A percentile compares a stretch with the other conserved stretches of the same genome.
These are phyloP conservation scores for Babesia ovis DNA, from an alignment of 169 alveolate genomes.

Conservation along the genomic window DNA sequence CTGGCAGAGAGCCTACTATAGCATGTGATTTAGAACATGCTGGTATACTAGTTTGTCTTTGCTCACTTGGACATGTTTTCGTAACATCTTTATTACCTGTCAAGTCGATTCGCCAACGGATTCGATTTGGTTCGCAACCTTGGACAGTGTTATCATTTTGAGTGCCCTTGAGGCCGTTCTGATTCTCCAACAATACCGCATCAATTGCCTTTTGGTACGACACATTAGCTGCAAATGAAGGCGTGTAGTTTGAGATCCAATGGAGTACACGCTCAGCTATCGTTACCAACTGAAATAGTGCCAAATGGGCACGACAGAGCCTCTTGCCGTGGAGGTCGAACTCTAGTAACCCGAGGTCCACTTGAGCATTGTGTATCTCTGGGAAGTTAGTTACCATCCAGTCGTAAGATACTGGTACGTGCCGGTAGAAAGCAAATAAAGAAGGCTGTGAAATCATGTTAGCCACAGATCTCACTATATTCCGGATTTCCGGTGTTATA, in stretches of 20 bases:
- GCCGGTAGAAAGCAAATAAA: neutral
- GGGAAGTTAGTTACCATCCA: conserved; percentile 3
- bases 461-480: neutral
- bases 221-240: no score
- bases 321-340: neutral
- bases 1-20: neutral
- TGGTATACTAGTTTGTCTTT: neutral
- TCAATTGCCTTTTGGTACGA: neutral
- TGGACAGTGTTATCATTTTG: no score
- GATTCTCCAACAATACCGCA: neutral
- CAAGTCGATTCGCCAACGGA: neutral
- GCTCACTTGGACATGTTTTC: neutral
- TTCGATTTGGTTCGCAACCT: no score
- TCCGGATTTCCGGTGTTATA: neutral
- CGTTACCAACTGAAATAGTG: neutral
- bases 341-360: conserved; percentile 1
- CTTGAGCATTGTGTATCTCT: neutral
- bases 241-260: neutral
- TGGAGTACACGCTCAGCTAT: conserved; percentile 1
- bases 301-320: conserved; percentile 1
- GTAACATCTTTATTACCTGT: neutral
- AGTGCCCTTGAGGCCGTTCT: neutral
- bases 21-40: neutral
- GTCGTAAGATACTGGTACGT: neutral
- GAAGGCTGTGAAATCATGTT: neutral